phyloP scores from a whole-genome alignment of 129 eudicot genomes.

The Pittosporum tobira region DNA sequence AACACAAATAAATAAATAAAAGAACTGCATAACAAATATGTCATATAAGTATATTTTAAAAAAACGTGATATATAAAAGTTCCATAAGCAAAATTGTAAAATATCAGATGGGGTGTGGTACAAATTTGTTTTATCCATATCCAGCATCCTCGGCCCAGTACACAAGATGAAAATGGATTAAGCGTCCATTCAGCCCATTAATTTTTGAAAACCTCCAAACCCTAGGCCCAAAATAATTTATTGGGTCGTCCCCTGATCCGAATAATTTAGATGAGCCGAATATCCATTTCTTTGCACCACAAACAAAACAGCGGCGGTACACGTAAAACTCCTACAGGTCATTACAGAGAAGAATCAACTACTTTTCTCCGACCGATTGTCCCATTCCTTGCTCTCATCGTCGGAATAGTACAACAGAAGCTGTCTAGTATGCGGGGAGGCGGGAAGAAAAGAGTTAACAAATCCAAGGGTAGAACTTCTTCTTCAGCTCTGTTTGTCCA shows the following conservation, averaged over 20 bases:
- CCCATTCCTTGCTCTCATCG: neutral
- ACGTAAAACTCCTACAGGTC: slow-evolving; percentile 21
- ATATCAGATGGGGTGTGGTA: no score
- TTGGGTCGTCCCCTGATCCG: neutral
- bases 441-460: slow-evolving; percentile 26
- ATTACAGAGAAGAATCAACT: slow-evolving; percentile 10
- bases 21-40: no score
- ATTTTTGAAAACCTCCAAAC: no score
- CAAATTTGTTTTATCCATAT: no score
- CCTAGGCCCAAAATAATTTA: no score
- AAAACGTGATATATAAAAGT: no score
- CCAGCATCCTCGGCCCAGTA: no score
- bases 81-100: no score
- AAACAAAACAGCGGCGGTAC: slow-evolving; percentile 10
- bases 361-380: slow-evolving; percentile 8
- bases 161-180: no score
- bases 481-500: slow-evolving; percentile 35
- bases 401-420: neutral
- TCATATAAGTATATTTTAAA: no score
- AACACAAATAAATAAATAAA: no score
- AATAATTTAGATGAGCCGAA: neutral
- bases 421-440: slow-evolving; percentile 35
- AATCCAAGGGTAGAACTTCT: slow-evolving; percentile 23
- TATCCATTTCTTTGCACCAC: neutral
- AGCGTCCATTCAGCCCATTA: no score